A percentile compares a stretch with the other conserved stretches of the same genome.
Evolutionary conservation across 176 grass and related monocot species (phyloP).

Genomic region (Puccinellia tenuiflora): DNA sequence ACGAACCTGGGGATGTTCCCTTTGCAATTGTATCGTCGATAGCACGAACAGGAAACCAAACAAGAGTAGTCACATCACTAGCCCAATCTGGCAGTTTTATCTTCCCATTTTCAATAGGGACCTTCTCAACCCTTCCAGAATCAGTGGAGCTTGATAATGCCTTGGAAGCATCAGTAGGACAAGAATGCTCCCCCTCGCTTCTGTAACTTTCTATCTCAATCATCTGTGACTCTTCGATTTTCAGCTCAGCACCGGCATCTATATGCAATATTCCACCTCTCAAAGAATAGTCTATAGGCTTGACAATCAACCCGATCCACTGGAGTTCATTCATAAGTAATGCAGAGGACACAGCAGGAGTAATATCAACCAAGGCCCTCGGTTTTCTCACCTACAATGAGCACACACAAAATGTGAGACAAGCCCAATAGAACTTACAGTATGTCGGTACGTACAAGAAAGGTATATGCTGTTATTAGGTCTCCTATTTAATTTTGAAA

Average conservation of each 20-base stretch:
- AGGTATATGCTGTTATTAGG: not conserved
- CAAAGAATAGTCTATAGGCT: conserved; percentile 87
- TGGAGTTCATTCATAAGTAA: conserved; percentile 98
- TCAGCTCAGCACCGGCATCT: conserved; percentile 85
- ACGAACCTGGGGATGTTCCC: conserved; percentile 77
- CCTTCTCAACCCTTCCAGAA: conserved; percentile 50
- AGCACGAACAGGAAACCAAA: conserved; percentile 96
- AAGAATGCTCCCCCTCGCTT: conserved; percentile 20
- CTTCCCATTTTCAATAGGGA: conserved; percentile 75
- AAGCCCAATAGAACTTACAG: not conserved
- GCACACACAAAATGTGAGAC: not conserved
- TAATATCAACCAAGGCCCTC: conserved; percentile 91
- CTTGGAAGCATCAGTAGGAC: conserved; percentile 14
- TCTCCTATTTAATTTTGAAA: conserved; percentile 1
- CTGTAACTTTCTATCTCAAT: conserved; percentile 84
- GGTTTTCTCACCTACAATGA: conserved; percentile 79
- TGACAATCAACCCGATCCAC: conserved; percentile 95
- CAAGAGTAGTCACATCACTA: conserved; percentile 66
- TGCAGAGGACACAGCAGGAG: conserved; percentile 75
- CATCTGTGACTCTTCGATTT: conserved; percentile 78
- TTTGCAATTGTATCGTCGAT: conserved; percentile 81
- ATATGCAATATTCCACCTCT: conserved; percentile 87
- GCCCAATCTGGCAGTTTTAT: conserved; percentile 88
- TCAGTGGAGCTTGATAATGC: not conserved
- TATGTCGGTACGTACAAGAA: not conserved